A percentile compares a stretch with the other conserved stretches of the same genome.
These are phyloP conservation scores for Trapa incisa DNA, from an alignment of 345 rosid species.

Conservation along the genomic window DNA sequence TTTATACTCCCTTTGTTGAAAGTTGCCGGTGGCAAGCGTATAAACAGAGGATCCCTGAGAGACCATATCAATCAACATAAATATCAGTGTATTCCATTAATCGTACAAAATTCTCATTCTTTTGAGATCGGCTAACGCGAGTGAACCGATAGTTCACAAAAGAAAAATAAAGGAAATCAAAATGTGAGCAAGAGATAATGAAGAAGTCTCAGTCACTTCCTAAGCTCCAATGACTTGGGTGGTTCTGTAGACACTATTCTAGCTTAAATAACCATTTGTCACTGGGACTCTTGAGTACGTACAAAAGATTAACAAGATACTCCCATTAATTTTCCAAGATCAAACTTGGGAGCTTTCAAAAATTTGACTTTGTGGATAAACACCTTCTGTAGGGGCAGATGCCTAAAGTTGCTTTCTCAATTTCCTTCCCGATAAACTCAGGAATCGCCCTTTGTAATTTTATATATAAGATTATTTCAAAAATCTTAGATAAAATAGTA, in stretches of 20 bases:
- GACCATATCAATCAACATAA: background rate
- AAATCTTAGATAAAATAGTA: too few relatives aligned
- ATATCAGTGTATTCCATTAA: background rate
- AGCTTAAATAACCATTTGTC: too few relatives aligned
- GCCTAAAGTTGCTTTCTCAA: slow-evolving; percentile 14
- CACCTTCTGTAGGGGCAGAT: slow-evolving; percentile 86
- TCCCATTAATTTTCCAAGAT: slow-evolving; percentile 96
- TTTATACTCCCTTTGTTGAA: too few relatives aligned
- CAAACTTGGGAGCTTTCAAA: slow-evolving; percentile 90
- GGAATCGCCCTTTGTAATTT: too few relatives aligned
- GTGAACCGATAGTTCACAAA: background rate
- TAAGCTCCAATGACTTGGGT: slow-evolving; percentile 52
- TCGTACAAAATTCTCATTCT: slow-evolving; percentile 5
- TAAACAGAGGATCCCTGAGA: background rate
- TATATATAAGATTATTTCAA: slow-evolving; percentile 29
- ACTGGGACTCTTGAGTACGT: background rate
- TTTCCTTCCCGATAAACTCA: too few relatives aligned
- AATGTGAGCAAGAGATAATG: background rate
- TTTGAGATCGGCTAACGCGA: background rate
- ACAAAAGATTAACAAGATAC: slow-evolving; percentile 15
- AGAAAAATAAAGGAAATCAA: background rate
- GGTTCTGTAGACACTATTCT: slow-evolving; percentile 12
- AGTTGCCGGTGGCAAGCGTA: background rate
- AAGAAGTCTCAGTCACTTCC: background rate
- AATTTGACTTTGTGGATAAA: slow-evolving; percentile 86